phyloP scores from a whole-genome alignment of 495 filamentous ascomycete genomes.

The Choiromyces venosus region DNA sequence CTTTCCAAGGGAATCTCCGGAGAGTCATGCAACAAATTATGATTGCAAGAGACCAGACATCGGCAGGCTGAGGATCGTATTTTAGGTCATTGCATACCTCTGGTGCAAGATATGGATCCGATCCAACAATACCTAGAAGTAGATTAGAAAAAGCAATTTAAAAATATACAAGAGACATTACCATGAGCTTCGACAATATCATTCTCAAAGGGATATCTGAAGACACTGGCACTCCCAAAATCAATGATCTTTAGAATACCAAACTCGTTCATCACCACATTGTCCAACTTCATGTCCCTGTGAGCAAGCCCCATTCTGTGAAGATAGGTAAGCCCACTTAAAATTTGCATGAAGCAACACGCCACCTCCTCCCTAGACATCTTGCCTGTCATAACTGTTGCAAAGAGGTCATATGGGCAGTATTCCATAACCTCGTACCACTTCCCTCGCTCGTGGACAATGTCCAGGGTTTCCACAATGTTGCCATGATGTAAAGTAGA shows the following conservation, averaged over 20 bases:
- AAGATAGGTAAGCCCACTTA: conserved; percentile 94
- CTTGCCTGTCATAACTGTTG: conserved; percentile 98
- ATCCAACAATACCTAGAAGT: conserved; percentile 83
- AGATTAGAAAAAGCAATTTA: not conserved
- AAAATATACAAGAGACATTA: conserved; percentile 47
- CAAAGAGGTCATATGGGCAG: conserved; percentile 94
- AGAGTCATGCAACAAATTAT: conserved; percentile 99
- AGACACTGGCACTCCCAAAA: conserved; percentile 96
- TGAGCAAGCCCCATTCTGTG: conserved; percentile 95
- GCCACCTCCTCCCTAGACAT: conserved; percentile 88
- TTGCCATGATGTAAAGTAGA: conserved; percentile 97
- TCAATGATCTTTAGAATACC: conserved; percentile 99
- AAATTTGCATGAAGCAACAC: conserved; percentile 88
- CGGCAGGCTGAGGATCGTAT: conserved; percentile 89
- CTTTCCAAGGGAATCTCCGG: conserved; percentile 94
- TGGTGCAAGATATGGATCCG: conserved; percentile 92
- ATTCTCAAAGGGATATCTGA: conserved; percentile 93
- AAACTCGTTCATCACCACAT: conserved; percentile 91
- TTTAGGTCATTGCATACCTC: conserved; percentile 93
- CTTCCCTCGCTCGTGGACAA: conserved; percentile 85
- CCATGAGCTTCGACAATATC: conserved; percentile 81
- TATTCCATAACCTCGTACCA: conserved; percentile 99
- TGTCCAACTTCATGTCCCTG: conserved; percentile 94
- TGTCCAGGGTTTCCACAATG: conserved; percentile 96
- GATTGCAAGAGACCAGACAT: conserved; percentile 97